Evolutionary conservation across 148 eudicot species (phyloP).

Genomic region (Camellia japonica): DNA sequence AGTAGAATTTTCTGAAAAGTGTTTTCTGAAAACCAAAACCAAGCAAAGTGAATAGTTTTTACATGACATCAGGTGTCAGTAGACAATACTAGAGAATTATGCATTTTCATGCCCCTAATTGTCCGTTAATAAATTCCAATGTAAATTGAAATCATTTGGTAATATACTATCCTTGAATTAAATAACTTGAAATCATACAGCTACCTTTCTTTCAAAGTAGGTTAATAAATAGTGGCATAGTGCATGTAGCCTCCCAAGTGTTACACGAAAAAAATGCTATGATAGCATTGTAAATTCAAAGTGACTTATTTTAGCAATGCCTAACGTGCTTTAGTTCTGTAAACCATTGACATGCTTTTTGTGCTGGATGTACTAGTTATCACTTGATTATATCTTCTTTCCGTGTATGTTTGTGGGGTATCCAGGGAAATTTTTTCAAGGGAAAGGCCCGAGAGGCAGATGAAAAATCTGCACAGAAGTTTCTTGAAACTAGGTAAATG

Average conservation of each 20-base stretch:
- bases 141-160: not conserved
- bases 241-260: not conserved
- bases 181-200: not conserved
- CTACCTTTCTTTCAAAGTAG: not conserved
- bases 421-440: slow-evolving; percentile 65
- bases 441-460: slow-evolving; percentile 64
- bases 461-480: slow-evolving; percentile 52
- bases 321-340: not conserved
- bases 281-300: not conserved
- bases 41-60: not conserved
- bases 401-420: not conserved
- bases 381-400: not conserved
- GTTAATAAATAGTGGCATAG: not conserved
- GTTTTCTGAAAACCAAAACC: no score
- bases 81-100: not conserved
- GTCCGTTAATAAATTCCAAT: not conserved
- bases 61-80: not conserved
- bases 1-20: no score
- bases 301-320: not conserved
- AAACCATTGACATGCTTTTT: not conserved
- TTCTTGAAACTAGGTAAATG: slow-evolving; percentile 49
- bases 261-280: not conserved
- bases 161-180: not conserved
- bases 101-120: not conserved
- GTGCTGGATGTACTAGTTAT: not conserved